Base-by-base conservation (phyloP, 2,329 filamentous ascomycete genomes). In the Arthroderma sp. region DNA sequence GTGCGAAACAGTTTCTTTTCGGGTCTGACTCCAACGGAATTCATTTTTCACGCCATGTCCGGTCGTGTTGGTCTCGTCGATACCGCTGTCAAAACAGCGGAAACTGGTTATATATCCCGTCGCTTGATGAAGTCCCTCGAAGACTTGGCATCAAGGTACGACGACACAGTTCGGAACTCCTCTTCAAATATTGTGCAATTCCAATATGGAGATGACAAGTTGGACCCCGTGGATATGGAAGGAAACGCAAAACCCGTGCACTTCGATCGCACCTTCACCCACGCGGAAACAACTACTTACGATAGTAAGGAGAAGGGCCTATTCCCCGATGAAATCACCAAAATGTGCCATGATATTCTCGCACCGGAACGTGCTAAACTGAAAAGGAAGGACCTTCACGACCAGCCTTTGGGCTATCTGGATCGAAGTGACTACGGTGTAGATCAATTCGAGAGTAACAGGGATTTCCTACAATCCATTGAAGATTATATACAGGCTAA, bases 91-190 rank as follows among this genome's bases (percentile, higher is more conserved):
- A 98, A 98, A 70, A 98, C 91, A 43, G 91, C 91, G 43, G 91
- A 98, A 65, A 98, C 91, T 7, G 91, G 91, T 52, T 98, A 98
- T 68, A 98, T 98, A 91, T 96, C 89, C 51, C 82, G 91, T 67
- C 81, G 91, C 54, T 65, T 98, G 60, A 98, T 98, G 89, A 98
- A 98, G 66, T 94, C 86, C 3, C 68, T 98, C 40, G 91, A 98
- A 61, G 91, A 98, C 70, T 69, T 96, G 3, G 94, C 88, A 1
- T 86, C 85, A 0, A 80, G 87, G 56, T 98, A 98, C 56, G 91
- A 98, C 56, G 78, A 93, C 56, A 98, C 91, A 0, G 89, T 98
- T 0, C 79, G 91, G 46, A 96, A 89, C 29, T 95, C 88, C 0
- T 82, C 82, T 1, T 84, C 84, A 5, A 81, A 80, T 30, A 83